Evolutionary conservation across 768 basidiomycete genomes (phyloP), one percentile per base, ranked within the genome.

Genomic region (Termitomyces sp.): DNA sequence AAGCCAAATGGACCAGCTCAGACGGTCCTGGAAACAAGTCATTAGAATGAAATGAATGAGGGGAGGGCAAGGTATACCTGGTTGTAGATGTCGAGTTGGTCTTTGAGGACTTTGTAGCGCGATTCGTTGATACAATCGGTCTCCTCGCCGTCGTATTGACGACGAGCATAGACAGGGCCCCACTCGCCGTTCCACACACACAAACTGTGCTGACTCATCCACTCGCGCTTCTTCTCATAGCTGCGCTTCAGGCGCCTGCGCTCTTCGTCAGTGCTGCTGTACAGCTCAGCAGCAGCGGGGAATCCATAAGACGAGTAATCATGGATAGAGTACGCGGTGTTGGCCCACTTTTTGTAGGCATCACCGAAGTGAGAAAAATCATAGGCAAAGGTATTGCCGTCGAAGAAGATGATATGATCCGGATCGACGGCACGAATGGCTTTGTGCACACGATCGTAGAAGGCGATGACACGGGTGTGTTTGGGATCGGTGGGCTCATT

Each of bases 1-100:
- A 20, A 91, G 72, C 92, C 92, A 93, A 74, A 92, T 93, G 0
- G 86, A 85, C 90, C 89, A 92, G 67, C 82, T 84, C 56, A 87
- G 69, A 28, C 80, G 81, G 63, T 83, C 84, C 83, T 86, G 55
- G 22, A 38, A 33, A 16, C 4, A 28, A 47, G n/a, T 22, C n/a
- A 20, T 53, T 48, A 14, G 53, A 44, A 30, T 53, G 18, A 49
- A 47, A 20, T 8, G n/a, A 24, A 33, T 1, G 49, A 32, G 53
- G 18, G 26, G n/a, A 32, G 50, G 26, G 18, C 18, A 54, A 56
- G 28, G 28, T 38, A 22, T 42, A 82, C 84, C 72, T 84, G 66
- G 64, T 82, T 80, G 71, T 92, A 92, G 57, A 92, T 82, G 40
- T 73, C 73, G 22, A 93, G 74, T 66, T 94, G 92, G 65, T 89